These are phyloP conservation scores for Noccaea bulbosa DNA, from an alignment of 345 rosid species.

Conservation along the genomic window DNA sequence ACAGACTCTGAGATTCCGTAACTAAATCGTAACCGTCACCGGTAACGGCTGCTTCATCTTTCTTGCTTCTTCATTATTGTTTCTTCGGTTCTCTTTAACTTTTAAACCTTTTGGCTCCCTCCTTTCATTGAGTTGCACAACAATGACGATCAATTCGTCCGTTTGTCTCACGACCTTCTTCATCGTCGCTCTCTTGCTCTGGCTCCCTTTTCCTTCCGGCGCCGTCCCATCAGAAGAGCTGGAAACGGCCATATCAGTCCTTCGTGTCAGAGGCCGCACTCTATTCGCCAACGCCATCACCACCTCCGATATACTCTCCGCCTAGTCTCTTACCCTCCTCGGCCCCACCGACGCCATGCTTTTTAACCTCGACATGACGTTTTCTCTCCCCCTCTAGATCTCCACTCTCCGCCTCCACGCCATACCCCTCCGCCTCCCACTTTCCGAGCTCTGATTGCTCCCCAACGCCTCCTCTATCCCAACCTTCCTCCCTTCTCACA, in stretches of 20 bases:
- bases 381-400: slow-evolving; percentile 43
- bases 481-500: slow-evolving; percentile 41
- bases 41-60: neutral
- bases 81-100: neutral
- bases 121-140: slow-evolving; percentile 4
- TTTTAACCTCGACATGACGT: slow-evolving; percentile 48
- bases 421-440: slow-evolving; percentile 47
- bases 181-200: slow-evolving; percentile 1
- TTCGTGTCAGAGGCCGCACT: slow-evolving; percentile 43
- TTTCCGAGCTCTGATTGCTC: slow-evolving; percentile 34
- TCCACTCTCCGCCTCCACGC: slow-evolving; percentile 50
- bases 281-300: slow-evolving; percentile 52
- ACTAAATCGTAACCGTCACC: slow-evolving; percentile 8
- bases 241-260: slow-evolving; percentile 38
- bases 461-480: slow-evolving; percentile 35
- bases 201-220: slow-evolving; percentile 26
- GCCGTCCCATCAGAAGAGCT: slow-evolving; percentile 42
- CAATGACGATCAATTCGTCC: slow-evolving; percentile 18
- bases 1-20: neutral
- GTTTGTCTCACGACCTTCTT: neutral
- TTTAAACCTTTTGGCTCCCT: neutral
- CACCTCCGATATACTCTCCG: slow-evolving; percentile 48
- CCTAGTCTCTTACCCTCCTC: slow-evolving; percentile 41
- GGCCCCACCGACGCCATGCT: slow-evolving; percentile 47
- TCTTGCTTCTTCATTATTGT: slow-evolving; percentile 14